Percentiles rank a stretch among this genome's conserved stretches.
Evolutionary conservation across 2,329 filamentous ascomycete genomes (phyloP).

Genomic region (Raffaelea ambrosiae): DNA sequence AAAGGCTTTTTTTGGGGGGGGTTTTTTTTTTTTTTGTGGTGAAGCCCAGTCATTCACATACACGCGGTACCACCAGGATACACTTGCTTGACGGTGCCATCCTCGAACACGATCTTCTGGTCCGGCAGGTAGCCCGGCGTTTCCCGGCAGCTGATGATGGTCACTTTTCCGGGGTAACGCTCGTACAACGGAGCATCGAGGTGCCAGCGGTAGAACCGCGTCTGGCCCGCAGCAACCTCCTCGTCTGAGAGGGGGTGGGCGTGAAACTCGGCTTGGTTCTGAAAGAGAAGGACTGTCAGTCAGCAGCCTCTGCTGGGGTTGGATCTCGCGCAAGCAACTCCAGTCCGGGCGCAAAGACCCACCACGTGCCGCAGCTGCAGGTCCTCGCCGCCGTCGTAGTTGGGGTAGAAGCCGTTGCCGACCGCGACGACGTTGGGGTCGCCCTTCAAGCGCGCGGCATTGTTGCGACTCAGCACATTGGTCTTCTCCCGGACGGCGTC

Average conservation of each 20-base stretch:
- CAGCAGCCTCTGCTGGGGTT: too few relatives aligned
- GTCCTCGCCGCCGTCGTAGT: conserved; percentile 2
- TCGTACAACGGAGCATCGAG: conserved; percentile 5
- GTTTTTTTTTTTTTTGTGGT: background rate
- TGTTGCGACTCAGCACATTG: conserved; percentile 2
- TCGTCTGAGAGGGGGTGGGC: background rate
- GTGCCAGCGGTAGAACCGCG: conserved; percentile 5
- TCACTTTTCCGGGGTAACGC: conserved; percentile 2
- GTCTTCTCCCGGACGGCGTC: background rate
- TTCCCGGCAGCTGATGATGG: conserved; percentile 2
- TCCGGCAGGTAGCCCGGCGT: conserved; percentile 2
- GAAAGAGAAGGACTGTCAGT: too few relatives aligned
- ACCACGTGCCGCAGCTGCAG: conserved; percentile 2
- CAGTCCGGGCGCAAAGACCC: background rate
- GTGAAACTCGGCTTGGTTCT: conserved; percentile 6
- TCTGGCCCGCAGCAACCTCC: background rate
- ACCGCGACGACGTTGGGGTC: conserved; percentile 1
- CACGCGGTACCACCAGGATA: conserved; percentile 2
- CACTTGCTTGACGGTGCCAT: background rate
- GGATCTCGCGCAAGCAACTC: too few relatives aligned
- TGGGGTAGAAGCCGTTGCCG: conserved; percentile 1
- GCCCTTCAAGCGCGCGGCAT: background rate
- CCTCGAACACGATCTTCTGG: conserved; percentile 3
- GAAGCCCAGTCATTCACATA: background rate
- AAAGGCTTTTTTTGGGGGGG: too few relatives aligned